Evolutionary conservation across 2,329 filamentous ascomycete species (phyloP), one percentile per base, ranked within the genome.

Genomic region (Hyphodiscus sp.): DNA sequence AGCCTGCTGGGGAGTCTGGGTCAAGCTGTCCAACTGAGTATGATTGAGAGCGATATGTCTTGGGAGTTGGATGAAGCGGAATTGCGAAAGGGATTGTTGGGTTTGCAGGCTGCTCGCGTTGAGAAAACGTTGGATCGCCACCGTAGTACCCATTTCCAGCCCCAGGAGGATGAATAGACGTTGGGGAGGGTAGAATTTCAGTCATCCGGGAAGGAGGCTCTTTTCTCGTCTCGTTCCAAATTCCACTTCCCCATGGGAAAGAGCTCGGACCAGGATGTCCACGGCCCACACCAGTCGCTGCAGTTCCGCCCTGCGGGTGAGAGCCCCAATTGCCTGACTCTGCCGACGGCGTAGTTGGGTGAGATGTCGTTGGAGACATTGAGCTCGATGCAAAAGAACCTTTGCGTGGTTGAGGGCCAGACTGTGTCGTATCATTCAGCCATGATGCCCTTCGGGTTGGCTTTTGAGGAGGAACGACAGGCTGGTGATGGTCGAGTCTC

Each of bases 21-120:
- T 96, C 91, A 56, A 91, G 76, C 68, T 96, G 91, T 4, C 91
- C 91, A 47, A 95, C 92, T 0, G 92, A 97, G 70, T 97, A 97
- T 4, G 94, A 97, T 70, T 96, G 90, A 6, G 94, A 99, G 44
- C 94, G 85, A 64, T 95, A 94, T 1, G 89, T 91, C 70, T 97
- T 97, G 1, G 89, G 89, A 0, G 89, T 94, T 0, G 92, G 91
- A 58, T 95, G 89, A 19, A 95, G 76, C 3, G 91, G 91, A 61
- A 95, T 95, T 7, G 88, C 80, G 65, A 95, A 95, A 1, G 90
- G 89, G 51, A 95, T 87, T 58, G 92, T 83, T 61, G 77, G 70
- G 57, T 80, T 85, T 43, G 74, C 74, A 33, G 69, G 77, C 62
- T 69, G 77, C 61, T 79, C 80, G 66, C 76, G 76, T 46, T 74